These are phyloP conservation scores for Symbiodinium pilosum DNA, from an alignment of 73 alveolate species.

Conservation along the genomic window DNA sequence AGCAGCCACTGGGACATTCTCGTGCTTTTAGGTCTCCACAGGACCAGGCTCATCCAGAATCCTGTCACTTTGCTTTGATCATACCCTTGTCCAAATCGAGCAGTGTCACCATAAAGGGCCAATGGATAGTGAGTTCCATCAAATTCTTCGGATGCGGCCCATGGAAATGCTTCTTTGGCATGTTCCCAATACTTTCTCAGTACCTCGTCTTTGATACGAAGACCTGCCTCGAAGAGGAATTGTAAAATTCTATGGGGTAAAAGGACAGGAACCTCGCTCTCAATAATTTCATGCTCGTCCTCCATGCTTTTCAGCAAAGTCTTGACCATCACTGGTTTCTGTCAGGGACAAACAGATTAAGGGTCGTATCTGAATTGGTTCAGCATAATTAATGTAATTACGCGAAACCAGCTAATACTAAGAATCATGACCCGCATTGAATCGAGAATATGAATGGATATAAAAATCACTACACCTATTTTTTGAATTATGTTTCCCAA, in stretches of 20 bases:
- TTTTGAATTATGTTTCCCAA: neutral
- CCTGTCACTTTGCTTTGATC: neutral
- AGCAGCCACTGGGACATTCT: conserved; percentile 33
- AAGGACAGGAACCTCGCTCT: conserved; percentile 23
- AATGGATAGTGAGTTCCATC: neutral
- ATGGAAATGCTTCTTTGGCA: neutral
- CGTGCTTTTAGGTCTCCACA: conserved; percentile 11
- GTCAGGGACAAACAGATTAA: neutral
- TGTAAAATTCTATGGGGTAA: neutral
- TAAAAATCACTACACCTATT: too few relatives aligned
- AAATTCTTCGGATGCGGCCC: neutral
- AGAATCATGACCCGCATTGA: too few relatives aligned
- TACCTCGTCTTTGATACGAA: neutral
- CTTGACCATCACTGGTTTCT: conserved; percentile 23
- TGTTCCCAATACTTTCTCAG: neutral
- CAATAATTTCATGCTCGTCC: neutral
- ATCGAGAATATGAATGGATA: too few relatives aligned
- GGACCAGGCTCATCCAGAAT: neutral
- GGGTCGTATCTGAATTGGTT: neutral
- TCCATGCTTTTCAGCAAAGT: neutral
- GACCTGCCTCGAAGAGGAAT: neutral
- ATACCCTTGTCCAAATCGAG: conserved; percentile 8
- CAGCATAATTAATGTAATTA: neutral
- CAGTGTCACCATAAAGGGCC: conserved; percentile 23
- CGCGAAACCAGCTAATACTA: neutral